A percentile compares a stretch with the other conserved stretches of the same genome.
Conservation (phyloP, 1,284 basidiomycete genomes). For the Tilletia indica region DNA sequence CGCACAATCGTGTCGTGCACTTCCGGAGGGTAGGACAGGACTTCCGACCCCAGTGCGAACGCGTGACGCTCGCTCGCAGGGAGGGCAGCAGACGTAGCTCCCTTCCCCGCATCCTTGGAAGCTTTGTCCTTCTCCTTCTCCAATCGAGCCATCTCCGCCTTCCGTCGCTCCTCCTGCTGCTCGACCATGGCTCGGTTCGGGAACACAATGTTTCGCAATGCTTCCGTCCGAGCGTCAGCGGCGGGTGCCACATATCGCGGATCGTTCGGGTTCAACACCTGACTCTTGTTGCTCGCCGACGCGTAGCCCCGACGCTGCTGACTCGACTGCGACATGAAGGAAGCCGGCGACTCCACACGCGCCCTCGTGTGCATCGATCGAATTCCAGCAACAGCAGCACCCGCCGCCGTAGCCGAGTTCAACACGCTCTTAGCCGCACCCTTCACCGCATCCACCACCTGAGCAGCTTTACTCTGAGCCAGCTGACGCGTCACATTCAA, state of each 20-base stretch:
- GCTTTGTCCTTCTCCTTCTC: slow-evolving; percentile 10
- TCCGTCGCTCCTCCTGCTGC: slow-evolving; percentile 8
- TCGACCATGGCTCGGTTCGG: slow-evolving; percentile 24
- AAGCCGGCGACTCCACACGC: slow-evolving; percentile 19
- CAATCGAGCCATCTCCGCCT: not conserved
- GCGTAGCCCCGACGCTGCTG: slow-evolving; percentile 4
- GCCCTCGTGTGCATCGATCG: slow-evolving; percentile 6
- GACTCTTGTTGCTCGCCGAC: slow-evolving; percentile 20
- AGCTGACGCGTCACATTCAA: slow-evolving; percentile 51
- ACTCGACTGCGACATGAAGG: not conserved
- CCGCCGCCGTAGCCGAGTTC: not conserved
- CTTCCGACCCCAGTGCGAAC: slow-evolving; percentile 1
- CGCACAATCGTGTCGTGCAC: slow-evolving; percentile 91
- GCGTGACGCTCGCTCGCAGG: not conserved
- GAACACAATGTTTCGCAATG: slow-evolving; percentile 48
- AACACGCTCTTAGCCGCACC: not conserved
- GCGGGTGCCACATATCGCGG: slow-evolving; percentile 46
- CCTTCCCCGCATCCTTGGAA: slow-evolving; percentile 1
- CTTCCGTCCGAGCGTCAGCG: slow-evolving; percentile 40
- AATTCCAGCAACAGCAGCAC: not conserved
- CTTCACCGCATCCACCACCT: not conserved
- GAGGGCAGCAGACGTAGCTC: not conserved
- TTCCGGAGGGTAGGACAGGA: slow-evolving; percentile 59
- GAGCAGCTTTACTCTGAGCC: slow-evolving; percentile 26
- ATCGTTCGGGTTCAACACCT: slow-evolving; percentile 43